Base-by-base conservation (phyloP, 768 basidiomycete genomes). In the Lactifluus volemus region DNA sequence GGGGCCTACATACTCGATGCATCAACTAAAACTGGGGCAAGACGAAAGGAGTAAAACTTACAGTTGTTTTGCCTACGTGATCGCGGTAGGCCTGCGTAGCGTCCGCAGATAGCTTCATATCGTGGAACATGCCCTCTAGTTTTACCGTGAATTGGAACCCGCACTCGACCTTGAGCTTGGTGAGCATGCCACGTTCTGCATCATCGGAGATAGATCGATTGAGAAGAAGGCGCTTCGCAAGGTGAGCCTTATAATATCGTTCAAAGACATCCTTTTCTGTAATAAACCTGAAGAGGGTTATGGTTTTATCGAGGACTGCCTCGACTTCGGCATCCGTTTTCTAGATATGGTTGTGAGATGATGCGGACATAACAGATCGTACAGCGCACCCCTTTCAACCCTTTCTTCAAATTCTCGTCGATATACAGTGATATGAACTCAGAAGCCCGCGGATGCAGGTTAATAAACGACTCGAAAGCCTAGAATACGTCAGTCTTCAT, bases 71-170 rank as follows among this genome's bases (percentile, higher is more conserved):
- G 49, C 78, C 77, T 30, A 93, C 72, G 70, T 82, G 75, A 10
- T 75, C 75, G 47, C 81, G 81, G 71, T 93, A 99, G 5, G 81
- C 83, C 39, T 81, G 76, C 80, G 88, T 89, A 15, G 84, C 85
- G 58, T 99, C 97, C 19, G 77, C 73, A 5, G 92, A 96, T 32
- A 95, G 72, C 68, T 85, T 90, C 85, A 99, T 94, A 70, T 98
- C 96, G 65, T 92, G 81, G 82, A 99, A 97, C 96, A 99, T 99
- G 60, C 95, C 95, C 73, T 99, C 95, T 68, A 98, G 77, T 72
- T 95, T 95, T 74, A 96, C 92, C 1, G 97, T 98, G 73, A 98
- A 99, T 70, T 96, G 92, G 67, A 86, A 88, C 7, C 96, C 96
- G 68, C 90, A 95, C 74, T 98, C 96, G 29, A 96, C 81, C 75